phyloP scores from a whole-genome alignment of 768 basidiomycete genomes.

The Pleurotus citrinopileatus region DNA sequence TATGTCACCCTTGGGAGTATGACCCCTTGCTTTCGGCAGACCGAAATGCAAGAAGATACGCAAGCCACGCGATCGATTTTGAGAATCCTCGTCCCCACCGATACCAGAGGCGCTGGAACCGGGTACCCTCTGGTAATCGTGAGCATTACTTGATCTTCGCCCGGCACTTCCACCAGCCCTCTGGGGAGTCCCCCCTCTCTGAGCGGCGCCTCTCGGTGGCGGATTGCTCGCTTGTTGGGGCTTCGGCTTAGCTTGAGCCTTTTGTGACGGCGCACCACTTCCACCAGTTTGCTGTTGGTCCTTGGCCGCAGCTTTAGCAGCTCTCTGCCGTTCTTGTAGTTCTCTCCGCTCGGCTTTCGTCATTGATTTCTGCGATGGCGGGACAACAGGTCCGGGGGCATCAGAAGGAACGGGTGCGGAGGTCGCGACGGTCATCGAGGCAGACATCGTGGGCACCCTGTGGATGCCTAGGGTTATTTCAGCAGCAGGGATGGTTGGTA shows the following conservation, averaged over 20 bases:
- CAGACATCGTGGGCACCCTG: not conserved
- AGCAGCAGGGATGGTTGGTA: too few relatives aligned
- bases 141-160: conserved; percentile 5
- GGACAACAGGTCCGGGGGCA: conserved; percentile 21
- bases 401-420: conserved; percentile 9
- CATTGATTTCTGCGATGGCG: conserved; percentile 66
- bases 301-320: conserved; percentile 62
- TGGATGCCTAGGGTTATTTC: not conserved
- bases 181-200: conserved; percentile 13
- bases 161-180: conserved; percentile 8
- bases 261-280: conserved; percentile 17
- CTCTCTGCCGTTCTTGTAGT: conserved; percentile 76
- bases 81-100: conserved; percentile 23
- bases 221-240: too few relatives aligned
- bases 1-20: conserved; percentile 74
- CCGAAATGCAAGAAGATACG: conserved; percentile 88
- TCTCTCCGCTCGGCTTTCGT: conserved; percentile 80
- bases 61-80: conserved; percentile 57
- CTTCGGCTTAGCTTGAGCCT: not conserved
- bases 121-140: conserved; percentile 18
- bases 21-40: conserved; percentile 55
- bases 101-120: conserved; percentile 20
- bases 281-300: conserved; percentile 20
- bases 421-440: conserved; percentile 21
- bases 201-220: too few relatives aligned